Base-by-base conservation (phyloP, 345 rosid species). In the Aquilaria malaccensis region DNA sequence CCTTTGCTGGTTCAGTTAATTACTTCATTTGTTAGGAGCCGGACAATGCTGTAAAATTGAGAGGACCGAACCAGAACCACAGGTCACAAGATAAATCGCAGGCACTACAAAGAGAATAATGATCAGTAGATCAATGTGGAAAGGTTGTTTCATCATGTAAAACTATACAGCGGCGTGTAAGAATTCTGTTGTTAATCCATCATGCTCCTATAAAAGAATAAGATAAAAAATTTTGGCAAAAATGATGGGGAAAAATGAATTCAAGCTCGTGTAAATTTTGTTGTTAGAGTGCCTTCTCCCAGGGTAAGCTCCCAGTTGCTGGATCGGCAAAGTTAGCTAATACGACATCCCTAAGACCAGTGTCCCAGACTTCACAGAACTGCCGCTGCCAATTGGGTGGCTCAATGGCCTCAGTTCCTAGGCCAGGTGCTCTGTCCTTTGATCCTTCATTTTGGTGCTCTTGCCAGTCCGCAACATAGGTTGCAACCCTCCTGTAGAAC, bases 341-440 rank as follows among this genome's bases (percentile, higher is more conserved):
- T 22, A 94, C 85, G 67, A 86, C 80, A 76, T 94, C 89, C 63
- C 87, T 85, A 60, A 94, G 77, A 45, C 93, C 95, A 0, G 99
- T 88, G 68, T 94, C 99, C 95, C 96, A 86, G 52, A 95, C 88
- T 73, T 95, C 95, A 59, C 99, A 95, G 78, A 95, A 95, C 76
- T 78, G 62, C 58, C 76, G 51, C 58, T 81, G 73, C 97, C 99
- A 95, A 70, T 91, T 79, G 0, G 68, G 67, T 14, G 99, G 99
- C 67, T 95, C 95, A 5, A 86, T 76, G 32, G 97, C 89, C 72
- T 78, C 87, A 0, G 99, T 95, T 54, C 99, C 99, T 0, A 95
- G 72, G 59, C 99, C 97, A 0, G 97, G 99, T 2, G 95, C 99
- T 62, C 97, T 76, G 70, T 91, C 99, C 76, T 81, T 86, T 7